Base-by-base conservation (phyloP, 176 grass and related monocot genomes). In the Lolium multiflorum region DNA sequence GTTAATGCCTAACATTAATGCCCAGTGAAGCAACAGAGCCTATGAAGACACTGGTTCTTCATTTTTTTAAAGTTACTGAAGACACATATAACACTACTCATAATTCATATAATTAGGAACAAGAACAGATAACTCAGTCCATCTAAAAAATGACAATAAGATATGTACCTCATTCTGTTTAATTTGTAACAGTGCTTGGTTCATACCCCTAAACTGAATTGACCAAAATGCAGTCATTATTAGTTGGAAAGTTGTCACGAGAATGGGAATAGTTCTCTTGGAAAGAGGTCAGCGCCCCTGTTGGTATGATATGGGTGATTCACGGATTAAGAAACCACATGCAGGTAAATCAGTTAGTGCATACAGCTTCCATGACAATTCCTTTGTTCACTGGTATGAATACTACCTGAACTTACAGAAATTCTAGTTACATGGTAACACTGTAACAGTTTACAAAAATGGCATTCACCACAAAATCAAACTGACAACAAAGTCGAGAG, bases 401-500 rank as follows among this genome's bases (percentile, higher is more conserved):
- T 28, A 21, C 22, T 77, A 43, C 11, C 17, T 90, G 54, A 25
- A 74, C 25, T 83, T 83, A 38, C 11, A 5, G 41, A 80, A 51
- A 51, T 50, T 69, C n/a, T 43, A 67, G 58, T 75, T 91, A 69
- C 74, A 84, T 5, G 12, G 25, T 59, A 84, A 18, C 38, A 43
- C 15, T 76, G 25, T 59, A 84, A 18, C 38, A 43, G 20, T 76
- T 74, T 17, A 49, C 39, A 71, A 74, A 64, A 41, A 80, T 59
- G 59, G 15, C 73, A 59, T 59, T 22, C 28, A 21, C 68, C 47
- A 75, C 49, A 84, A 80, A 83, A 74, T 69, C 26, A 74, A 84
- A 62, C 74, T 17, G 41, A 76, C 62, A 90, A 82, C 50, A 77
- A 74, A 76, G 7, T 80, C 49, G n/a, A 82, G 22, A 61, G 65